These are phyloP conservation scores for Podosphaera fusca DNA, from an alignment of 2,329 filamentous ascomycete species.

Conservation along the genomic window DNA sequence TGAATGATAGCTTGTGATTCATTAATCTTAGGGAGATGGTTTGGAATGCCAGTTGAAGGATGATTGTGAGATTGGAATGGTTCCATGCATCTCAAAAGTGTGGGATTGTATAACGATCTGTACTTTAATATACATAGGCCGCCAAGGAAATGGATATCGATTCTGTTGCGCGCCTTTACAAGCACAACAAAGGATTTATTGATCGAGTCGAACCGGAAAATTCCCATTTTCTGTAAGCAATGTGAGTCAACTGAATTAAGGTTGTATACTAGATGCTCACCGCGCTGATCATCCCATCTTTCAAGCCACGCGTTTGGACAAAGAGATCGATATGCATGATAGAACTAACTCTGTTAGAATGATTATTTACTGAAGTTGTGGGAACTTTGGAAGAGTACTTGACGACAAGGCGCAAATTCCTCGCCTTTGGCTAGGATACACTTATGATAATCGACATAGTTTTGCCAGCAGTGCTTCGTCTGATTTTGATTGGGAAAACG, in stretches of 20 bases:
- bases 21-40: no score
- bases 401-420: slow-evolving; percentile 89
- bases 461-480: slow-evolving; percentile 99
- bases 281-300: slow-evolving; percentile 94
- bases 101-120: no score
- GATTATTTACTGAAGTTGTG: slow-evolving; percentile 16
- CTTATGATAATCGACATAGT: slow-evolving; percentile 99
- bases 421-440: slow-evolving; percentile 96
- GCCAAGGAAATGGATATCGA: no score
- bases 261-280: slow-evolving; percentile 28
- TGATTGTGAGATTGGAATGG: no score
- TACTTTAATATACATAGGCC: no score
- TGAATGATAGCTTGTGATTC: no score
- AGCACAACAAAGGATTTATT: slow-evolving; percentile 9
- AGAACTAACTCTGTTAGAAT: slow-evolving; percentile 42
- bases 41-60: no score
- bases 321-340: slow-evolving; percentile 84
- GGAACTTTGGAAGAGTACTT: slow-evolving; percentile 34
- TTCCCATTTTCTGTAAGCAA: slow-evolving; percentile 34
- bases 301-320: slow-evolving; percentile 88
- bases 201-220: slow-evolving; percentile 43
- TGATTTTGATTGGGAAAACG: slow-evolving; percentile 98
- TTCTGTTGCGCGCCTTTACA: no score
- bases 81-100: no score
- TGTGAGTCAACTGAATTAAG: slow-evolving; percentile 5